Percentiles rank a stretch among this genome's conserved stretches.
Conservation (phyloP, 2,329 filamentous ascomycete genomes). For the Tolypocladium pustulatum region DNA sequence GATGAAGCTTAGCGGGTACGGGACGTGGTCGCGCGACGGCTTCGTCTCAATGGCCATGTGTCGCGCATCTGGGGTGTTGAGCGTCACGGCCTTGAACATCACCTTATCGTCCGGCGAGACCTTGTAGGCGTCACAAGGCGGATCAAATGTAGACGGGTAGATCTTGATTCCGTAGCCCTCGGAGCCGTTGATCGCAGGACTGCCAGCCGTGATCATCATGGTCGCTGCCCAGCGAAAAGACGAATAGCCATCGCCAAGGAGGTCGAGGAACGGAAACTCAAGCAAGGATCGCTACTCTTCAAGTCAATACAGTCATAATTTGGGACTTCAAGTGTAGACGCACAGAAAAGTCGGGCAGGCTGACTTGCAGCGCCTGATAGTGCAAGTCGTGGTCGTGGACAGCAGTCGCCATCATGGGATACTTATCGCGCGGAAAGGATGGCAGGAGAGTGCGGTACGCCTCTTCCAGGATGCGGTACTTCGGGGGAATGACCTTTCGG, state of each 20-base stretch:
- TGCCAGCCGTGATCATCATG: constrained; percentile 34
- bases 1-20: constrained; percentile 31
- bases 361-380: not conserved
- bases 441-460: constrained; percentile 36
- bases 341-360: not conserved
- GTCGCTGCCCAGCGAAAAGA: constrained; percentile 40
- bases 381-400: constrained; percentile 40
- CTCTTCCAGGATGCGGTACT: constrained; percentile 38
- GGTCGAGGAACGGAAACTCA: constrained; percentile 45
- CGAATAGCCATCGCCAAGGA: constrained; percentile 36
- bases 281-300: constrained; percentile 35
- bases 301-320: not conserved
- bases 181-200: constrained; percentile 32
- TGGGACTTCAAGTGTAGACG: not conserved
- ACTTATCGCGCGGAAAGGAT: constrained; percentile 37
- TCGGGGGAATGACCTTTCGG: constrained; percentile 33
- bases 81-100: constrained; percentile 14
- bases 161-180: constrained; percentile 33
- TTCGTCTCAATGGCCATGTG: constrained; percentile 6
- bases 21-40: not conserved
- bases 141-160: constrained; percentile 31
- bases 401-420: constrained; percentile 40
- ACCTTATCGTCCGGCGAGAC: not conserved
- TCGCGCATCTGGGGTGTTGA: constrained; percentile 6
- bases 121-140: constrained; percentile 37